Conservation (phyloP, 2,329 filamentous ascomycete genomes). For the Microdochium trichocladiopsis region DNA sequence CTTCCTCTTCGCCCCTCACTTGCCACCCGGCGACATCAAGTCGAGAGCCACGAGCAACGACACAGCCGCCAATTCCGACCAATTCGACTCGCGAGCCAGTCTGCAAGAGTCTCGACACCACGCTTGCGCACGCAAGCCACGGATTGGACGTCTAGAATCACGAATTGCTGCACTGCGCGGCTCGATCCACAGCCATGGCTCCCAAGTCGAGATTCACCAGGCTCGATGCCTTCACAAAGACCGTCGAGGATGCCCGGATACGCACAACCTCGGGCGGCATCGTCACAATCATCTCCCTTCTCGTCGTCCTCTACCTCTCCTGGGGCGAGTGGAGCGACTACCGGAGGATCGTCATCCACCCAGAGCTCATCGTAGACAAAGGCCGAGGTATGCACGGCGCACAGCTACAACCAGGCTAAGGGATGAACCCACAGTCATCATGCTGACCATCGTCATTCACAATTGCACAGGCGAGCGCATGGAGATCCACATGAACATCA, state of each 20-base stretch:
- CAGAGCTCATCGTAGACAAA: conserved; percentile 94
- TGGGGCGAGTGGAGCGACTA: conserved; percentile 98
- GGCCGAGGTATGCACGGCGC: conserved; percentile 62
- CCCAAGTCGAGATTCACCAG: conserved; percentile 89
- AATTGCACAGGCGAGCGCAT: conserved; percentile 73
- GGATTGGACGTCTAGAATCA: neutral
- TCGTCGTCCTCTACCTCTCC: conserved; percentile 81
- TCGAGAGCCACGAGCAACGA: neutral
- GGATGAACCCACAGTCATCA: conserved; percentile 10
- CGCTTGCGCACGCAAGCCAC: neutral
- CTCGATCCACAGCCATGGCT: conserved; percentile 51
- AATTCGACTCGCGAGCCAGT: neutral
- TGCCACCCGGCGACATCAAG: neutral
- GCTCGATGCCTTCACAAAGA: conserved; percentile 98
- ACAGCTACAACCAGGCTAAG: conserved; percentile 3
- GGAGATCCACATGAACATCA: conserved; percentile 98
- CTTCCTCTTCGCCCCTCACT: no score
- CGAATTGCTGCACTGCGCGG: neutral
- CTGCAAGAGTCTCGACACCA: neutral
- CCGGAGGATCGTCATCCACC: conserved; percentile 74
- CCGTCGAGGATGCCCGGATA: conserved; percentile 94
- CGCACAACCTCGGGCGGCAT: conserved; percentile 93
- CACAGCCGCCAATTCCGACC: neutral
- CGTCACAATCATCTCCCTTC: conserved; percentile 83
- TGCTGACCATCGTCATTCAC: neutral